Evolutionary conservation across 495 filamentous ascomycete genomes (phyloP).

Genomic region (Margaritispora aquatica): DNA sequence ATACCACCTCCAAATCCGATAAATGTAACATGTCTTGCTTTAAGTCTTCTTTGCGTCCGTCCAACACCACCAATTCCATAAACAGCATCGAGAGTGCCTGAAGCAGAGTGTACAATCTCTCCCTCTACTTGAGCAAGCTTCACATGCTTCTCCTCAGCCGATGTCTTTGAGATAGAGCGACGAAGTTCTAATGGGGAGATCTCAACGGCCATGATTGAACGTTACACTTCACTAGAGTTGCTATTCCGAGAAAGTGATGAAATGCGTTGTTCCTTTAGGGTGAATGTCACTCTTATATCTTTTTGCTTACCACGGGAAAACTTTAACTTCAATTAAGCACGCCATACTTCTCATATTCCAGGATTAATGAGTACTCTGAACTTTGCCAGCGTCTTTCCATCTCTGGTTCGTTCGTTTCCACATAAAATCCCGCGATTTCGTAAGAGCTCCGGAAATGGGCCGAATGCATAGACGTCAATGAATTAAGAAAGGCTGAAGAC

Average conservation of each 20-base stretch:
- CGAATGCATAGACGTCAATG: neutral
- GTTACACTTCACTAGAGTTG: no score
- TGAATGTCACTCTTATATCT: neutral
- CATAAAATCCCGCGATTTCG: neutral
- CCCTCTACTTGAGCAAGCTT: neutral
- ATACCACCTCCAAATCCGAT: conserved; percentile 59
- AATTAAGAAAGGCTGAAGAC: no score
- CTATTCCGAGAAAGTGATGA: no score
- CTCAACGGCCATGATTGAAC: no score
- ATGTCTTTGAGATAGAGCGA: neutral
- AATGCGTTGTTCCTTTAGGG: no score
- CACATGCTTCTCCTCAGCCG: neutral
- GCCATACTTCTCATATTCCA: neutral
- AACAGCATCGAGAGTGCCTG: neutral
- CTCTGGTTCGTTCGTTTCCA: neutral
- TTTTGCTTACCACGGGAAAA: neutral
- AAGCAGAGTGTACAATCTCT: neutral
- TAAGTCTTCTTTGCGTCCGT: conserved; percentile 23
- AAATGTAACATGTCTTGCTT: conserved; percentile 62
- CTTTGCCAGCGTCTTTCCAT: neutral
- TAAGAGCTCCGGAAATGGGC: neutral
- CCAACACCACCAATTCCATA: neutral
- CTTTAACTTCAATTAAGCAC: neutral
- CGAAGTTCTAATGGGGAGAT: no score
- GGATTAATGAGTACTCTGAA: neutral